Evolutionary conservation across 2,329 filamentous ascomycete species (phyloP), one percentile per base, ranked within the genome.

Genomic region (Colletotrichum abscissum): DNA sequence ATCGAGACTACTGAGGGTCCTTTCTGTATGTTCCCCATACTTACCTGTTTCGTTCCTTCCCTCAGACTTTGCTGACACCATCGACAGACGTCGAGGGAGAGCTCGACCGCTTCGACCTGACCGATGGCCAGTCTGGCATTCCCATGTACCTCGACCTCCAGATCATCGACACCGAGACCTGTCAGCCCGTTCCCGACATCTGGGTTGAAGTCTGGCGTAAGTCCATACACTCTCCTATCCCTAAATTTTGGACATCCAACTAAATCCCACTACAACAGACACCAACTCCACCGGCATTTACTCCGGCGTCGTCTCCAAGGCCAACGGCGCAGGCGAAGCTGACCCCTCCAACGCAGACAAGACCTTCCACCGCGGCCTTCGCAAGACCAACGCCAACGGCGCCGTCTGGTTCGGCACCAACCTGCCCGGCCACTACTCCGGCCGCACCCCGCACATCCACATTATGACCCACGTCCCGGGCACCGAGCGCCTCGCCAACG

Each of bases 401-500:
- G 56, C 49, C 81, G 52, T 70, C 82, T 79, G 83, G 70, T 86
- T 87, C 74, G 79, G 82, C 30, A 83, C 82, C 24, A 77, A 85
- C 74, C 85, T 86, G 74, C 85, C 84, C 1, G 84, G 86, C 4
- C 84, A 86, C 75, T 87, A 87, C 75, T 77, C 77, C 14, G 79
- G 81, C 4, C 84, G 87, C 2, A 81, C 86, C 4, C 85, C 82
- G 1, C 88, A 89, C 75, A 85, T 87, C 19, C 87, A 89, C 72
- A 67, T 83, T 55, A 76, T 82, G 65, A 79, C 85, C 84, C 79
- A 84, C 72, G 76, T 80, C 52, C 81, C 82, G 60, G 80, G 80
- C 0, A 80, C 80, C 5, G 63, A 56, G 24, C n/a, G 49, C 9
- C 64, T 68, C 11, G 52, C 46, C 46, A 70, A 70, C 68, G 58